phyloP scores from a whole-genome alignment of 1,139 yeast species.

The Yamadazyma trypodendri region DNA sequence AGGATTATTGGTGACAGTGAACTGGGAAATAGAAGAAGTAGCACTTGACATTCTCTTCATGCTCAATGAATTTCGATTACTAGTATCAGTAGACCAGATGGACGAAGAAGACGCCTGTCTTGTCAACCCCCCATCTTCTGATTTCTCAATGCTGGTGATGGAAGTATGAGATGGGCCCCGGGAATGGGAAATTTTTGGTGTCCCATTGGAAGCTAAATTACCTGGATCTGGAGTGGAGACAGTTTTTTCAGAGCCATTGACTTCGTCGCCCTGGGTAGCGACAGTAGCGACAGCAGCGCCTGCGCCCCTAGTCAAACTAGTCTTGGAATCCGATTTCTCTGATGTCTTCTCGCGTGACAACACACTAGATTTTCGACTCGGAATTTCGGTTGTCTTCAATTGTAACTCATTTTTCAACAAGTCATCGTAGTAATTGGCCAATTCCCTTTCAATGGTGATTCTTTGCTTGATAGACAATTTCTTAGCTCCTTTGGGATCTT shows the following conservation, averaged over 20 bases:
- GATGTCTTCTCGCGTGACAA: not conserved
- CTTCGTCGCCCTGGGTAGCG: too few relatives aligned
- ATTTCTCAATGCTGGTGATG: not conserved
- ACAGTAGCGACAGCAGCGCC: slow-evolving; percentile 1
- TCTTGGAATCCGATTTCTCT: not conserved
- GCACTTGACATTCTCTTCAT: slow-evolving; percentile 34
- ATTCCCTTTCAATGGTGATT: slow-evolving; percentile 43
- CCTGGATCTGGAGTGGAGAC: not conserved
- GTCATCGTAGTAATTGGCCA: slow-evolving; percentile 42
- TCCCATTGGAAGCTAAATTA: too few relatives aligned
- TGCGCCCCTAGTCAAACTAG: not conserved
- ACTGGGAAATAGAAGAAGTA: slow-evolving; percentile 31
- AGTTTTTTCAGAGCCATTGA: too few relatives aligned
- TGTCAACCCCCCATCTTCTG: slow-evolving; percentile 19
- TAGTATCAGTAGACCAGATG: slow-evolving; percentile 40
- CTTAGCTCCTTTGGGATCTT: slow-evolving; percentile 27
- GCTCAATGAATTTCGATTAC: slow-evolving; percentile 26
- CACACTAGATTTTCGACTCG: slow-evolving; percentile 3
- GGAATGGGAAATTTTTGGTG: slow-evolving; percentile 1
- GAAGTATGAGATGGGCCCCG: not conserved
- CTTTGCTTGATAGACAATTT: slow-evolving; percentile 40
- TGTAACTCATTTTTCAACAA: slow-evolving; percentile 38
- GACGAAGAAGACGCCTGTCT: slow-evolving; percentile 36
- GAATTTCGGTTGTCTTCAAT: slow-evolving; percentile 41
- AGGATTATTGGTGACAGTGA: slow-evolving; percentile 18